Evolutionary conservation across 2,329 filamentous ascomycete species (phyloP).

Genomic region (Colletotrichum agaves): DNA sequence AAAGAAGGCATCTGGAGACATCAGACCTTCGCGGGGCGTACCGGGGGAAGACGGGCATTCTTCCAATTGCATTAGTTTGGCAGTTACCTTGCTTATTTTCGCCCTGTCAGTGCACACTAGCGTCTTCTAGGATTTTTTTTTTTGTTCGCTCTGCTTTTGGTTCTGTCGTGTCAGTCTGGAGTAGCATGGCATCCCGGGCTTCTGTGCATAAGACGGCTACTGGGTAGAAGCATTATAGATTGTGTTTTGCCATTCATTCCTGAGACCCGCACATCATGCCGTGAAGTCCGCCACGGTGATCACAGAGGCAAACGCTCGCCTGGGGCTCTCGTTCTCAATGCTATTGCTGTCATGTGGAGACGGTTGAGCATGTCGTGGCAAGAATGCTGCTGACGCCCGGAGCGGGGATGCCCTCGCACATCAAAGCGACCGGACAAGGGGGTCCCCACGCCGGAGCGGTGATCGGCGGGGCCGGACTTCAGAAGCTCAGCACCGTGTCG

Average conservation of each 20-base stretch:
- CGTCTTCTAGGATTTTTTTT: neutral
- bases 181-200: constrained; percentile 30
- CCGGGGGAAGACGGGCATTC: constrained; percentile 3
- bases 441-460: neutral
- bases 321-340: neutral
- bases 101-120: too few relatives aligned
- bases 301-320: too few relatives aligned
- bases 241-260: constrained; percentile 13
- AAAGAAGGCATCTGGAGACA: neutral
- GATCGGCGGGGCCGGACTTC: neutral
- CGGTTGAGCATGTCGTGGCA: neutral
- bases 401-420: constrained; percentile 21
- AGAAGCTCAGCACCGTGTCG: too few relatives aligned
- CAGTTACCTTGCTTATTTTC: neutral
- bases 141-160: neutral
- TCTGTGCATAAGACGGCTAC: constrained; percentile 28
- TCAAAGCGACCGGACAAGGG: neutral
- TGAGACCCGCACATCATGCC: neutral
- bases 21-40: constrained; percentile 22
- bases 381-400: neutral
- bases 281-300: neutral
- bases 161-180: neutral
- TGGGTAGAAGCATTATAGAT: constrained; percentile 36
- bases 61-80: constrained; percentile 20
- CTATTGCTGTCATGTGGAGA: neutral